phyloP scores from a whole-genome alignment of 176 grass and related monocot genomes.

The Pontederia paniculata region DNA sequence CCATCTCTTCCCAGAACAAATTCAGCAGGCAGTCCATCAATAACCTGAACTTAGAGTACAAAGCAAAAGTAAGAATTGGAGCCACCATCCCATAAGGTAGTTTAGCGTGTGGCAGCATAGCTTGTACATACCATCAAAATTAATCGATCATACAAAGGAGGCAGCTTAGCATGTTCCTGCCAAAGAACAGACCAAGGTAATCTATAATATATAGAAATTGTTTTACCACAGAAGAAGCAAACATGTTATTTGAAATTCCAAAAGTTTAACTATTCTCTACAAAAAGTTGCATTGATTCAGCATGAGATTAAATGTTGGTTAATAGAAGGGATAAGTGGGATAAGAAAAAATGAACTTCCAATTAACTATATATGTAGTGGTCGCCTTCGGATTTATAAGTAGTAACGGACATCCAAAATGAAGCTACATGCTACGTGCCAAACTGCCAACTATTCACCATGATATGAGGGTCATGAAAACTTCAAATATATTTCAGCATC shows the following conservation, averaged over 20 bases:
- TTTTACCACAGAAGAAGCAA: neutral
- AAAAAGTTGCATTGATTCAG: no score
- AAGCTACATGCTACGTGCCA: no score
- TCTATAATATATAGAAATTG: neutral
- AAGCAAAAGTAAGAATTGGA: conserved; percentile 22
- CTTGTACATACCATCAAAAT: conserved; percentile 71
- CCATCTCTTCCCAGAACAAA: conserved; percentile 65
- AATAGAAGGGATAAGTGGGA: no score
- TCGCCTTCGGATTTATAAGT: no score
- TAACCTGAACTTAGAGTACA: conserved; percentile 57
- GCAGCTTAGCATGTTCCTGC: conserved; percentile 60
- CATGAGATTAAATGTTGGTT: no score
- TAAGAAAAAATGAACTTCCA: no score
- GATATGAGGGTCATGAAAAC: no score
- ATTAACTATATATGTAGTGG: no score
- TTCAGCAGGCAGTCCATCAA: conserved; percentile 90
- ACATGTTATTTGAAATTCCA: no score
- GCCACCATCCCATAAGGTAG: neutral
- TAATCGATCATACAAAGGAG: conserved; percentile 57
- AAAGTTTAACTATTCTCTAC: neutral
- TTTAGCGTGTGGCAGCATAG: conserved; percentile 2
- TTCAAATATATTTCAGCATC: no score
- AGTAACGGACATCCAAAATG: no score
- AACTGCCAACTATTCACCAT: no score
- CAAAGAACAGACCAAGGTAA: conserved; percentile 6